Conservation (phyloP, 1,284 basidiomycete genomes). For the Ustilago tritici region DNA sequence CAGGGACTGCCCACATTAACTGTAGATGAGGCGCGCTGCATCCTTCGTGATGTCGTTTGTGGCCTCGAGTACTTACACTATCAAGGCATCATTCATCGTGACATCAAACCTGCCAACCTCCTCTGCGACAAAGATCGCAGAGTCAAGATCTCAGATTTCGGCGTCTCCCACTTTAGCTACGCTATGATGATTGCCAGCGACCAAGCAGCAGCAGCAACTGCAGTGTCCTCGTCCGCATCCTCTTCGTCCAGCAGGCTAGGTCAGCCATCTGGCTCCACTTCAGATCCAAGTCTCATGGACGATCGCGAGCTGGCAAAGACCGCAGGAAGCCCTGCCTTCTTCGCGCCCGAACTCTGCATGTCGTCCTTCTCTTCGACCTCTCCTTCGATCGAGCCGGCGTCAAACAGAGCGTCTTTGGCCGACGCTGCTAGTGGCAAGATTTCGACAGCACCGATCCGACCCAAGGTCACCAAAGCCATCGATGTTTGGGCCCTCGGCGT, state of each 20-base stretch:
- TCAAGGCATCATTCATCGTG: slow-evolving; percentile 98
- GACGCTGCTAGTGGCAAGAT: slow-evolving; percentile 13
- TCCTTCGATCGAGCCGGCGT: slow-evolving; percentile 44
- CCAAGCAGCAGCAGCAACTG: slow-evolving; percentile 25
- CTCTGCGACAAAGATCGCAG: slow-evolving; percentile 83
- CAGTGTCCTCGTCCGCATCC: slow-evolving; percentile 18
- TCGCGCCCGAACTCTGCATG: slow-evolving; percentile 90
- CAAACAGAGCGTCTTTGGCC: slow-evolving; percentile 4
- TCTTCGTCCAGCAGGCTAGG: slow-evolving; percentile 13
- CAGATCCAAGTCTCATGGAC: slow-evolving; percentile 76
- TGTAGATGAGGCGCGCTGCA: slow-evolving; percentile 83
- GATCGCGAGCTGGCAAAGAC: slow-evolving; percentile 90
- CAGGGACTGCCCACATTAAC: slow-evolving; percentile 77
- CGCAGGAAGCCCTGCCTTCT: slow-evolving; percentile 97
- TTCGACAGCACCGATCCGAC: slow-evolving; percentile 10
- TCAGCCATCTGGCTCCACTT: slow-evolving; percentile 18
- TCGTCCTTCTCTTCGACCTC: slow-evolving; percentile 58
- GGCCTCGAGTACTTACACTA: slow-evolving; percentile 95
- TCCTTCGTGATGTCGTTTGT: slow-evolving; percentile 90
- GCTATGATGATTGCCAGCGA: slow-evolving; percentile 71
- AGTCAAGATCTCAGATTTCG: slow-evolving; percentile 98
- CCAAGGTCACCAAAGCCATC: slow-evolving; percentile 85
- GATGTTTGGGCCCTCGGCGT: slow-evolving; percentile 99
- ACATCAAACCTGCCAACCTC: slow-evolving; percentile 98
- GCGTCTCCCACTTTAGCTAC: slow-evolving; percentile 93